phyloP scores from a whole-genome alignment of 176 grass and related monocot genomes.

The Cymbopogon citratus region DNA sequence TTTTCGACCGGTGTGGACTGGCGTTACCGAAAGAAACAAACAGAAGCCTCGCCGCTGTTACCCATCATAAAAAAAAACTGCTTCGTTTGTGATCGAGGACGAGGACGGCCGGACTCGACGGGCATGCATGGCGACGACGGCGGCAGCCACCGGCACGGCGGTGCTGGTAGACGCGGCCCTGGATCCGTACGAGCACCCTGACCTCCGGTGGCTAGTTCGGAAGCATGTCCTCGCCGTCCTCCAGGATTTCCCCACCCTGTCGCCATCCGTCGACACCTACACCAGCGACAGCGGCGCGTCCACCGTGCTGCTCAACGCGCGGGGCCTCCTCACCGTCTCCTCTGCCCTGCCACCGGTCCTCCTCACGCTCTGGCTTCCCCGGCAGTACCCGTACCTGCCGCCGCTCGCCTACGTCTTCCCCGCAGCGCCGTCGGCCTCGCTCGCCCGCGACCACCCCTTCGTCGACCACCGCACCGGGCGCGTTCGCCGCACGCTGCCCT shows the following conservation, averaged over 20 bases:
- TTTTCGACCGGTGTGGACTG: background rate
- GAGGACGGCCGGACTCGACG: no score
- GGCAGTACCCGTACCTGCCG: constrained; percentile 4
- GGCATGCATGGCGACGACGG: background rate
- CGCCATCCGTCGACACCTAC: constrained; percentile 34
- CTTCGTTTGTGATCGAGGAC: background rate
- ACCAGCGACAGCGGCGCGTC: constrained; percentile 21
- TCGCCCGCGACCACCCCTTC: constrained; percentile 34
- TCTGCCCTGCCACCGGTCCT: background rate
- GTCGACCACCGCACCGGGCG: constrained; percentile 22
- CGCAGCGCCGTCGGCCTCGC: background rate
- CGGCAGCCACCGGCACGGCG: constrained; percentile 1
- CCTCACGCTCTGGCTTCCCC: constrained; percentile 31
- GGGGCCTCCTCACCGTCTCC: constrained; percentile 23
- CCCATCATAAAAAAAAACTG: background rate
- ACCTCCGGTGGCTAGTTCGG: constrained; percentile 33
- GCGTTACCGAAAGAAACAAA: background rate
- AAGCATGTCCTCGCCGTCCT: constrained; percentile 30
- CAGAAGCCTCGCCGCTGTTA: background rate
- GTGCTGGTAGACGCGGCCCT: constrained; percentile 37
- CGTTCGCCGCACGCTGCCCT: background rate
- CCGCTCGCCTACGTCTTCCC: constrained; percentile 26
- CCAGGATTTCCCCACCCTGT: constrained; percentile 33
- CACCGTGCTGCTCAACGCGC: constrained; percentile 34
- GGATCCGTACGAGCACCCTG: constrained; percentile 17